A percentile compares a stretch with the other conserved stretches of the same genome.
phyloP scores from a whole-genome alignment of 2,329 filamentous ascomycete species.

The Exophiala sideris region DNA sequence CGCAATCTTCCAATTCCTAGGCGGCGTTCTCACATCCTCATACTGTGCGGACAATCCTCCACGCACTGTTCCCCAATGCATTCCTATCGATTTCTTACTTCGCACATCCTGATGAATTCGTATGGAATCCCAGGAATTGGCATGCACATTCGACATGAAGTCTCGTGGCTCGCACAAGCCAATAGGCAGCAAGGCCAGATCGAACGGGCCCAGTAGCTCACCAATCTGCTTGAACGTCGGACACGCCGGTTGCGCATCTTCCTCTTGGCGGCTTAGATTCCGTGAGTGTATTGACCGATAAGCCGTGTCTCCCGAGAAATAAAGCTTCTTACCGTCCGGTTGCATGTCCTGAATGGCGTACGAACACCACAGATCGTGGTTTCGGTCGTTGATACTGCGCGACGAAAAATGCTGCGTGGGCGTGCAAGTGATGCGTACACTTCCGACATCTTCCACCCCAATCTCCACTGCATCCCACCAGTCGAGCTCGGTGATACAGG shows the following conservation, averaged over 20 bases:
- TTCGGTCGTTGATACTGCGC: slow-evolving; percentile 39
- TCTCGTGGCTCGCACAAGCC: slow-evolving; percentile 47
- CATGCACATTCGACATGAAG: slow-evolving; percentile 46
- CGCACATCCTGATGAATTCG: slow-evolving; percentile 47
- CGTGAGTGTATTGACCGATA: slow-evolving; percentile 39
- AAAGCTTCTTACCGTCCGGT: slow-evolving; percentile 15
- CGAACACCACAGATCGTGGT: slow-evolving; percentile 48
- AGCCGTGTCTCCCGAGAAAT: slow-evolving; percentile 50
- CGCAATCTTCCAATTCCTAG: slow-evolving; percentile 43
- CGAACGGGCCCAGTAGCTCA: slow-evolving; percentile 46
- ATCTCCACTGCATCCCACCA: slow-evolving; percentile 49
- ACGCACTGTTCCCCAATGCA: slow-evolving; percentile 48
- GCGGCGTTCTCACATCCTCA: slow-evolving; percentile 50
- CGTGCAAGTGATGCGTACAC: slow-evolving; percentile 43
- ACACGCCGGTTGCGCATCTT: slow-evolving; percentile 40
- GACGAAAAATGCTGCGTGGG: slow-evolving; percentile 50
- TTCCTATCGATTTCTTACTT: slow-evolving; percentile 48
- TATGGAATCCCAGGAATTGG: slow-evolving; percentile 47
- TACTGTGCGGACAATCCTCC: slow-evolving; percentile 42
- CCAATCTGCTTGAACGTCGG: slow-evolving; percentile 50
- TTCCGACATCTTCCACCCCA: slow-evolving; percentile 33
- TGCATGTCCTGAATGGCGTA: slow-evolving; percentile 39
- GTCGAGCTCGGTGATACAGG: slow-evolving; percentile 47
- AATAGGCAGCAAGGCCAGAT: slow-evolving; percentile 49
- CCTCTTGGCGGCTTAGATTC: slow-evolving; percentile 21